These are phyloP conservation scores for Hyaloscypha variabilis DNA, from an alignment of 495 filamentous ascomycete species.

Conservation along the genomic window DNA sequence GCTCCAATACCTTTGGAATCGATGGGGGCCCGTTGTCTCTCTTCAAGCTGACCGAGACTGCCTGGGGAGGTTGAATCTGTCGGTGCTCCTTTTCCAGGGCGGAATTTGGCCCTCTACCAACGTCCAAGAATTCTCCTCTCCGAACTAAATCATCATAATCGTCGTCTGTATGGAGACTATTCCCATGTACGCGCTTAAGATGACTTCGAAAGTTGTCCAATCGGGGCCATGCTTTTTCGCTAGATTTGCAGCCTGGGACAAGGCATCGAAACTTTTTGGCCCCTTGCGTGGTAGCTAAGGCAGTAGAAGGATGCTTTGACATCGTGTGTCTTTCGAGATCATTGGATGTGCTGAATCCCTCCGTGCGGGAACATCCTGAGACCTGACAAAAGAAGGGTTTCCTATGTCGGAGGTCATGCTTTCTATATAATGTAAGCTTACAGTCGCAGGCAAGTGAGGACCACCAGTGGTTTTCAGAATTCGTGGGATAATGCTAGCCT, in stretches of 20 bases:
- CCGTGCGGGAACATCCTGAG: conserved; percentile 54
- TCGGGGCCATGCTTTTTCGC: conserved; percentile 81
- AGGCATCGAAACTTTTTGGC: conserved; percentile 70
- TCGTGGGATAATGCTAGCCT: too few species aligned
- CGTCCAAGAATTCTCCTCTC: background rate
- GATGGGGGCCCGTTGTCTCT: background rate
- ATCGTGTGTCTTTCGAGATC: conserved; percentile 76
- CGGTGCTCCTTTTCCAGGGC: too few species aligned
- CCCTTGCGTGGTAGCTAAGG: conserved; percentile 41
- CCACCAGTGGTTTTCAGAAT: too few species aligned
- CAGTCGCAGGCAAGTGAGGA: background rate
- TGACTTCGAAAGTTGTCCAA: conserved; percentile 92
- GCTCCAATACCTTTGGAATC: background rate
- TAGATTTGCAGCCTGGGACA: conserved; percentile 63
- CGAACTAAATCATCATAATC: conserved; percentile 12
- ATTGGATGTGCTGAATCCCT: conserved; percentile 82
- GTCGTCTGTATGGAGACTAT: conserved; percentile 43
- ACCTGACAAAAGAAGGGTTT: conserved; percentile 73
- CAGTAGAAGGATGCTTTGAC: conserved; percentile 59
- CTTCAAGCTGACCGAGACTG: background rate
- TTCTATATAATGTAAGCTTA: conserved; percentile 52
- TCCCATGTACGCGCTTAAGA: conserved; percentile 70
- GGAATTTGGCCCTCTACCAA: too few species aligned
- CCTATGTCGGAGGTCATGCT: conserved; percentile 77
- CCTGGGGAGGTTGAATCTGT: background rate